A percentile compares a stretch with the other conserved stretches of the same genome.
phyloP scores from a whole-genome alignment of 805 yeast genomes.

The Grigorovia yakushimaensis region DNA sequence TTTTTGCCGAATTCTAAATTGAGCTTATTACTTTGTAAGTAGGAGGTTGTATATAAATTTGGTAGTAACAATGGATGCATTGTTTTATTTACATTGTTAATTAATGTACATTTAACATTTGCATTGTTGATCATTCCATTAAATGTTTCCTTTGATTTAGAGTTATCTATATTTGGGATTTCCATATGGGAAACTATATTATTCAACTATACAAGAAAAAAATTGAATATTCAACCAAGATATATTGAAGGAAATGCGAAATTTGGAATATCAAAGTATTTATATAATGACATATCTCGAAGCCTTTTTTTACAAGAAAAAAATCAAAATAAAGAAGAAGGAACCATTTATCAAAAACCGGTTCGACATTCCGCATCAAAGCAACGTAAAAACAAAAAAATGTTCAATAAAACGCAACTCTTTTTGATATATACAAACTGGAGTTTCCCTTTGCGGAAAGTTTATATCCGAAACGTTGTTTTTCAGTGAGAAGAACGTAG shows the following conservation, averaged over 20 bases:
- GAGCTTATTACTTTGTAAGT: not conserved
- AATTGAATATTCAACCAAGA: too few species aligned
- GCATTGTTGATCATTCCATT: not conserved
- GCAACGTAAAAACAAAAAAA: not conserved
- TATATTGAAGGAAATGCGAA: too few species aligned
- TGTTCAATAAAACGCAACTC: not conserved
- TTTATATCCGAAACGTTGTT: not conserved
- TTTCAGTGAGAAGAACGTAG: not conserved
- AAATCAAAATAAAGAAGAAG: too few species aligned
- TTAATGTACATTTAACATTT: slow-evolving; percentile 1
- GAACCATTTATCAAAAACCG: not conserved
- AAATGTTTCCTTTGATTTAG: not conserved
- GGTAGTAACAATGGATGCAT: slow-evolving; percentile 9
- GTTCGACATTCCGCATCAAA: not conserved
- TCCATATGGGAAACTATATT: not conserved
- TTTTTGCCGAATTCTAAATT: not conserved
- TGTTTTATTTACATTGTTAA: slow-evolving; percentile 4
- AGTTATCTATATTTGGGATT: not conserved
- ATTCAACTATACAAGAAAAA: not conserved
- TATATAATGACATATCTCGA: too few species aligned
- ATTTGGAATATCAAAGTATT: too few species aligned
- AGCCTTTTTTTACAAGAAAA: not conserved
- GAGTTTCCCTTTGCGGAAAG: not conserved
- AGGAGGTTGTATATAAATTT: not conserved
- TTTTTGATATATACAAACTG: not conserved